A percentile compares a stretch with the other conserved stretches of the same genome.
Conservation (phyloP, 1,284 basidiomycete species). For the Moesziomyces globuligerus region DNA sequence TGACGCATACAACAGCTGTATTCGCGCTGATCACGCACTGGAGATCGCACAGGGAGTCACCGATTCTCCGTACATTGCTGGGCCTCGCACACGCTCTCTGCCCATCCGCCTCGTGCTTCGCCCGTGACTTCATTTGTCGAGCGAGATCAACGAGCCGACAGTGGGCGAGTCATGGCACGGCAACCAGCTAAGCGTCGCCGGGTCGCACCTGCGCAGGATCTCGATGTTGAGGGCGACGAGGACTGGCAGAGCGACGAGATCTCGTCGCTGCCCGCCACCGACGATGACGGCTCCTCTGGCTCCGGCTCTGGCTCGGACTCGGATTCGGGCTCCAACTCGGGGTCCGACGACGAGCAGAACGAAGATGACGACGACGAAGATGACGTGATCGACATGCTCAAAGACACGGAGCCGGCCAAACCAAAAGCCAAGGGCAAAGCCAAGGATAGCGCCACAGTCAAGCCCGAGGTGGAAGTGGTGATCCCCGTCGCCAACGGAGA, state of each 20-base stretch:
- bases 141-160: too few species aligned
- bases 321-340: conserved; percentile 12
- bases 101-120: not conserved
- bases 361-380: conserved; percentile 22
- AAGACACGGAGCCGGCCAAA: conserved; percentile 7
- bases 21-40: not conserved
- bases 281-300: conserved; percentile 18
- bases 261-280: conserved; percentile 35
- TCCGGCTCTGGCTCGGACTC: conserved; percentile 14
- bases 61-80: too few species aligned
- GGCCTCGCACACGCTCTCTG: too few species aligned
- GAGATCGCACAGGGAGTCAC: not conserved
- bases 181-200: conserved; percentile 38
- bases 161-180: too few species aligned
- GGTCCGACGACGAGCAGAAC: conserved; percentile 4
- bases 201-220: conserved; percentile 8
- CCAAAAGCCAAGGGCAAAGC: conserved; percentile 8
- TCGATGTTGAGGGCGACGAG: conserved; percentile 40
- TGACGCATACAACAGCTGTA: not conserved
- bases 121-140: too few species aligned
- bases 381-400: conserved; percentile 41
- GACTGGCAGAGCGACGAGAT: conserved; percentile 48
- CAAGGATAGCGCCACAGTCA: not conserved
- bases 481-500: conserved; percentile 16
- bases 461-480: conserved; percentile 20